Conservation (phyloP, 1,284 basidiomycete species). For the Moniliophthora roreri region DNA sequence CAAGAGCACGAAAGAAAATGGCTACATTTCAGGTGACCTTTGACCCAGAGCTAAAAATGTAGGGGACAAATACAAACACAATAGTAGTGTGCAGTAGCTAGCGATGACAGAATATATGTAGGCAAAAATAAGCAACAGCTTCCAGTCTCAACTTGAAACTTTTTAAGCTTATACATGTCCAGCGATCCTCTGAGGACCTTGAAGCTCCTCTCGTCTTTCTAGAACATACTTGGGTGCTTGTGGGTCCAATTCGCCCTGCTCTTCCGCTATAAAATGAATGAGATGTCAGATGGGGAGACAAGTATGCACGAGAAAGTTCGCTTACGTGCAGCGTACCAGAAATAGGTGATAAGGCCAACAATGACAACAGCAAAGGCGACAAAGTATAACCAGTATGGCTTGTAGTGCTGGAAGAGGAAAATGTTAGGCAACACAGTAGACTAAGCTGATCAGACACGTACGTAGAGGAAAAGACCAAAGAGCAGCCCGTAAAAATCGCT, state of each 20-base stretch:
- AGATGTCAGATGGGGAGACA: background rate
- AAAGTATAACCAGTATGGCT: constrained; percentile 85
- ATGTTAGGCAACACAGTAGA: constrained; percentile 4
- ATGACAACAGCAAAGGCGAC: constrained; percentile 69
- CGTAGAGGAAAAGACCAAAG: constrained; percentile 74
- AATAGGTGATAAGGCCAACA: constrained; percentile 75
- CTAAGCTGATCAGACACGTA: constrained; percentile 30
- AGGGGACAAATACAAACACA: background rate
- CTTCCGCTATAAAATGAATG: constrained; percentile 54
- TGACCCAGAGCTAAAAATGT: too few relatives aligned
- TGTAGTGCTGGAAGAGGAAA: constrained; percentile 55
- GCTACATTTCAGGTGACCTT: too few relatives aligned
- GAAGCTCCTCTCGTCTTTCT: constrained; percentile 20
- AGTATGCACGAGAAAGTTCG: constrained; percentile 16
- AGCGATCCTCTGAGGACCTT: constrained; percentile 12
- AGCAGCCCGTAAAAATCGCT: constrained; percentile 85
- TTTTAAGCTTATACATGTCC: constrained; percentile 8
- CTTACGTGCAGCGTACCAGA: constrained; percentile 80
- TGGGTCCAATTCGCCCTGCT: constrained; percentile 69
- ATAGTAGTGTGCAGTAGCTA: too few relatives aligned
- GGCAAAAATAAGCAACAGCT: too few relatives aligned
- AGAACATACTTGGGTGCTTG: constrained; percentile 61
- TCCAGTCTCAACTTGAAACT: background rate
- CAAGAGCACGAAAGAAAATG: too few relatives aligned
- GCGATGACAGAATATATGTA: too few relatives aligned